Evolutionary conservation across 306 rosid species (phyloP), one percentile per base, ranked within the genome.

Genomic region (Cicer yamashitae): DNA sequence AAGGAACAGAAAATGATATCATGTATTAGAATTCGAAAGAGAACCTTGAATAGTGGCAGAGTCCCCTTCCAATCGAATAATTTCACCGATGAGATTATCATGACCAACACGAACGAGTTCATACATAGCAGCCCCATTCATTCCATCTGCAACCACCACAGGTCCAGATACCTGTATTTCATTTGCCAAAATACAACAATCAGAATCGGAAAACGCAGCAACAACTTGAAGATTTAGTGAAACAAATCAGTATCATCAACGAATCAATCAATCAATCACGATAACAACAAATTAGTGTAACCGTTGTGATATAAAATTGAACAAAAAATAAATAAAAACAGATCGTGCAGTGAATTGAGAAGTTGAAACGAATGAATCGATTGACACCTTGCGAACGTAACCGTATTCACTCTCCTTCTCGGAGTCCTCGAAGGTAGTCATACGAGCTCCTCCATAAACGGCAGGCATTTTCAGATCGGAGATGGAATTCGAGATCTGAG

Each of bases 401-500:
- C 99, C 99, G 77, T 90, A 96, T 86, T 96, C 99, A 66, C 99
- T 96, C 86, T 96, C 99, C 93, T 92, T 96, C 96, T 96, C 99
- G 43, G 84, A 71, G 77, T 96, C 99, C 58, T 96, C 99, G 80
- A 96, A 96, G 34, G 99, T 96, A 74, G 99, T 96, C 84, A 96
- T 59, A 15, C 90, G 98, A 80, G 82, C 88, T 82, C 82, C 90
- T 84, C 99, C 98, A 72, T 90, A 86, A 39, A 86, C 98, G 30
- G 98, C 84, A 70, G 99, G 96, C 99, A 96, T 96, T 83, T 79
- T 86, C 52, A 45, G 59, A 67, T 69, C 82, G 64, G 78, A 17
- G 75, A 79, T 6, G 67, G 30, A 69, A 8, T 3, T 56, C 52
- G 12, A 77, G 83, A 78, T 82, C 79, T 78, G 88, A 85, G 81